Conservation (phyloP, 2,329 filamentous ascomycete species). For the Paecilomyces niveus region DNA sequence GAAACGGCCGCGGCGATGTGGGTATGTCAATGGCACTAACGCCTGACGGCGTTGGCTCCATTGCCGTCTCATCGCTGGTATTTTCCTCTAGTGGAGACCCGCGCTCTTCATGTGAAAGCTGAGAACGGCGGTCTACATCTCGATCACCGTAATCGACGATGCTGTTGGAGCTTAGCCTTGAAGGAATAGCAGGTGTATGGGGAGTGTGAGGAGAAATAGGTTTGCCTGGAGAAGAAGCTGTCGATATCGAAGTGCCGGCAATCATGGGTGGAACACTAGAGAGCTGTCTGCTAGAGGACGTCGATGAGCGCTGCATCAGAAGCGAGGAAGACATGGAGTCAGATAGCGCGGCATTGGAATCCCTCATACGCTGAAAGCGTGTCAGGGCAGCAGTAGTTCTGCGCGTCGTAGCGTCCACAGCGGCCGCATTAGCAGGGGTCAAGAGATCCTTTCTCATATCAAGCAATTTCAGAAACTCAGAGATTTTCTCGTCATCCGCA, state of each 20-base stretch:
- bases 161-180: conserved; percentile 84
- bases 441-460: conserved; percentile 85
- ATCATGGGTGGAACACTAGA: conserved; percentile 56
- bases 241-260: conserved; percentile 64
- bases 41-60: conserved; percentile 25
- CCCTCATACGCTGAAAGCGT: conserved; percentile 81
- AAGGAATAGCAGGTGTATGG: conserved; percentile 88
- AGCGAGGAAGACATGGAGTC: conserved; percentile 91
- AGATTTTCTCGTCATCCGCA: conserved; percentile 88
- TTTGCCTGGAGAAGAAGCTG: conserved; percentile 83
- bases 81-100: conserved; percentile 30
- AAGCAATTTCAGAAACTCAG: conserved; percentile 82
- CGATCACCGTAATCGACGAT: conserved; percentile 60
- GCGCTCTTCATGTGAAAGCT: conserved; percentile 21
- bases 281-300: conserved; percentile 67
- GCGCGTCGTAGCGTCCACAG: conserved; percentile 62
- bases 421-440: conserved; percentile 49
- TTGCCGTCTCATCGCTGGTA: conserved; percentile 24
- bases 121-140: conserved; percentile 24
- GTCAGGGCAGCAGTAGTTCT: conserved; percentile 72
- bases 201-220: conserved; percentile 84
- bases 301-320: conserved; percentile 74
- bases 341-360: conserved; percentile 79
- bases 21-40: conserved; percentile 44
- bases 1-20: conserved; percentile 37